Percentiles rank a stretch among this genome's conserved stretches.
These are phyloP conservation scores for Calonectria hongkongensis DNA, from an alignment of 2,329 filamentous ascomycete species.

Conservation along the genomic window DNA sequence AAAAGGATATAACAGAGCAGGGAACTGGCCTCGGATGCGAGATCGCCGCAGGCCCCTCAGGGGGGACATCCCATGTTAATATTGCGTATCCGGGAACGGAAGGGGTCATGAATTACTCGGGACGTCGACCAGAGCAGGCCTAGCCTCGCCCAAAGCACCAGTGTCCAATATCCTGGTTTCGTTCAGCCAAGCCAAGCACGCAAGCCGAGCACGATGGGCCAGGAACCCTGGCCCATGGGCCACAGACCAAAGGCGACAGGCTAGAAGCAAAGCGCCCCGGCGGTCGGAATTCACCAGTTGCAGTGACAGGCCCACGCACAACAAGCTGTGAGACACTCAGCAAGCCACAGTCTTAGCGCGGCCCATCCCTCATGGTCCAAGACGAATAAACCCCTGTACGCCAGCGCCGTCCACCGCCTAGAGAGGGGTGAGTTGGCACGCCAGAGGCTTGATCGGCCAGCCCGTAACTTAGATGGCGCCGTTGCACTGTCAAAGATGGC, in stretches of 20 bases:
- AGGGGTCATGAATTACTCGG: slow-evolving; percentile 13
- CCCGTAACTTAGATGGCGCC: slow-evolving; percentile 33
- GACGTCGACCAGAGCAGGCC: slow-evolving; percentile 18
- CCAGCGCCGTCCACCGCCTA: slow-evolving; percentile 41
- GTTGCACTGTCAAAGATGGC: slow-evolving; percentile 21
- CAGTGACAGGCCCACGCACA: slow-evolving; percentile 38
- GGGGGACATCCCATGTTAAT: slow-evolving; percentile 51
- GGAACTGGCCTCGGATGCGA: slow-evolving; percentile 35
- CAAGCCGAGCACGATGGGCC: slow-evolving; percentile 20
- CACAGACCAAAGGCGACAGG: slow-evolving; percentile 39
- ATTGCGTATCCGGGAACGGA: slow-evolving; percentile 38
- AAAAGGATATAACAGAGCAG: slow-evolving; percentile 22
- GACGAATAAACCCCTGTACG: slow-evolving; percentile 48
- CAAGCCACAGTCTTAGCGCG: slow-evolving; percentile 52
- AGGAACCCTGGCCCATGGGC: slow-evolving; percentile 21
- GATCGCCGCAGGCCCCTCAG: slow-evolving; percentile 40
- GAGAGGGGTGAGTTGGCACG: slow-evolving; percentile 43
- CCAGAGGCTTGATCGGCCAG: slow-evolving; percentile 42
- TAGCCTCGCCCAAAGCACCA: slow-evolving; percentile 24
- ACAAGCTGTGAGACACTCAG: slow-evolving; percentile 51
- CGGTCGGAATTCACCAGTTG: slow-evolving; percentile 50
- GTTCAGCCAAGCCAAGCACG: slow-evolving; percentile 25
- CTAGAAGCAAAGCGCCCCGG: slow-evolving; percentile 41
- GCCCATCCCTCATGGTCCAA: slow-evolving; percentile 40
- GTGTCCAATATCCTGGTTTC: slow-evolving; percentile 23